Base-by-base conservation (phyloP, 306 rosid species). In the Casuarina glauca region DNA sequence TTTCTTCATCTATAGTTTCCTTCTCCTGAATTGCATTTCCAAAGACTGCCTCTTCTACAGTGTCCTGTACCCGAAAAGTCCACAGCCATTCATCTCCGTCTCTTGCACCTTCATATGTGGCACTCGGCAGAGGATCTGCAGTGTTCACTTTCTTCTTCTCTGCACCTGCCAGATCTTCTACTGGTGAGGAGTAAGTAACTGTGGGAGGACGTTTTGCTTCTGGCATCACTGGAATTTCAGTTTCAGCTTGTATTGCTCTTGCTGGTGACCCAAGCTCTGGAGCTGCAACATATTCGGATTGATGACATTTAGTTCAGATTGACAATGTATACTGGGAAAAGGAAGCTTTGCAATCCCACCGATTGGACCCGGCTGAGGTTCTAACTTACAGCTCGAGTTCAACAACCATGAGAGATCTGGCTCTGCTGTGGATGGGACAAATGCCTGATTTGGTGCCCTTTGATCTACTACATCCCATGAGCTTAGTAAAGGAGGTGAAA, bases 71-170 rank as follows among this genome's bases (percentile, higher is more conserved):
- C 19, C 38, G 19, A 4, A 12, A 9, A 62, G 5, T 35, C 10
- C 20, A 35, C 69, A 3, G 32, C 32, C 32, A 26, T 38, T 62
- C 38, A 44, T 36, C 32, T 38, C 35, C 20, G 3, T 62, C 69
- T 10, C 38, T 36, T 62, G 35, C 43, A 62, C 69, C 45, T 62
- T 36, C 69, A 26, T 26, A 26, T 26, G 32, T 26, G 66, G 69
- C 69, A 62, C 69, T 62, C 38, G 69, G 20, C 38, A 35, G 69
- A 62, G 38, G 69, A 11, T 62, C 69, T 38, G 45, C 38, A 20
- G 66, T 32, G 13, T 60, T 3, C 36, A 26, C 39, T 32, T 60
- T 60, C 66, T 60, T 60, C 41, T 32, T 60, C 66, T 60, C 20
- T 62, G 45, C 69, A 13, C 41, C 38, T 35, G 45, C 45, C 20